Conservation (phyloP, 1,139 yeast species). For the Eremothecium gossypii region DNA sequence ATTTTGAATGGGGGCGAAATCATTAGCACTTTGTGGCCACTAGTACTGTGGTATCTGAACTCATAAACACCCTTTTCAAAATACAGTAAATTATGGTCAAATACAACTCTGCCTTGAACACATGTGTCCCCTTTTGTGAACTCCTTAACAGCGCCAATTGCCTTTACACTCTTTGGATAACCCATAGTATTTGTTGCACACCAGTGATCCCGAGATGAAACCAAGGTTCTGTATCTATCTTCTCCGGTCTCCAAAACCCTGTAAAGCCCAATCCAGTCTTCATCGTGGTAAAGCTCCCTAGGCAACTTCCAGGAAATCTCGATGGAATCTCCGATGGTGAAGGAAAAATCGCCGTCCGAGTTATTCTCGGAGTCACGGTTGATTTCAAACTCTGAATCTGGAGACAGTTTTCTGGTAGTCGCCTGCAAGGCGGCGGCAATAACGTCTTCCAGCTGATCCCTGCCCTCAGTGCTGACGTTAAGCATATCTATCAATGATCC, state of each 20-base stretch:
- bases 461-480: constrained; percentile 7
- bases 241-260: constrained; percentile 53
- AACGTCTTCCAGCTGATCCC: constrained; percentile 18
- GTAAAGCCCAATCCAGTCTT: constrained; percentile 78
- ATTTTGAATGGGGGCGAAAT: constrained; percentile 68
- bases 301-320: constrained; percentile 52
- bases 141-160: constrained; percentile 18
- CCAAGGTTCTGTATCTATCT: constrained; percentile 49
- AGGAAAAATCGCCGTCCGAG: constrained; percentile 5
- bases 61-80: constrained; percentile 74
- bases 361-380: constrained; percentile 33
- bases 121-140: constrained; percentile 24
- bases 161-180: constrained; percentile 18
- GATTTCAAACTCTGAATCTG: constrained; percentile 21
- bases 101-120: constrained; percentile 44
- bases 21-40: constrained; percentile 61
- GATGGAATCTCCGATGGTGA: constrained; percentile 36
- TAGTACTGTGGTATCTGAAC: constrained; percentile 62
- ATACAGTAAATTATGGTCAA: constrained; percentile 42
- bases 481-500: constrained; percentile 6
- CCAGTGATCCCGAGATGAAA: constrained; percentile 70
- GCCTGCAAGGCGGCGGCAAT: constrained; percentile 18
- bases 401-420: constrained; percentile 18
- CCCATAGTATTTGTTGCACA: constrained; percentile 33
- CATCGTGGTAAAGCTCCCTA: constrained; percentile 30